A percentile compares a stretch with the other conserved stretches of the same genome.
Conservation (phyloP, 495 filamentous ascomycete species). For the Clohesyomyces aquaticus region DNA sequence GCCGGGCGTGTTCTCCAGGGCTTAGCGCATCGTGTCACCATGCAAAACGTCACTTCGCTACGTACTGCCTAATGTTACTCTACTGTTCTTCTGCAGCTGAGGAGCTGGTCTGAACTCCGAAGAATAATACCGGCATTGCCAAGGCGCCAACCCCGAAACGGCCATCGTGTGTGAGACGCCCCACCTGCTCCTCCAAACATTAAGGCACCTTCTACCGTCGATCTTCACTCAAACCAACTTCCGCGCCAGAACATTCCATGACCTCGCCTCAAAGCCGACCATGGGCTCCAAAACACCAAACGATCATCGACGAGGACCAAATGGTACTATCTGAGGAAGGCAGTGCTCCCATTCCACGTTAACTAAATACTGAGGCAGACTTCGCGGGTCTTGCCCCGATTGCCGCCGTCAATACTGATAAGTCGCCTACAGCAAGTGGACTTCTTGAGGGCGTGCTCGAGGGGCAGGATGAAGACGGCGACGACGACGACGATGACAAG, state of each 20-base stretch:
- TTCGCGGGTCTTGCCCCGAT: conserved; percentile 30
- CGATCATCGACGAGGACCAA: conserved; percentile 37
- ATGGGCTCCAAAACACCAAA: conserved; percentile 45
- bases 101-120: too few species aligned
- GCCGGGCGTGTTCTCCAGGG: too few species aligned
- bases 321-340: conserved; percentile 30
- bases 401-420: conserved; percentile 40
- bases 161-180: too few species aligned
- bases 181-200: too few species aligned
- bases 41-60: too few species aligned
- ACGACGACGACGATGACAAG: conserved; percentile 41
- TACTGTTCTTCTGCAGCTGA: too few species aligned
- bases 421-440: conserved; percentile 38
- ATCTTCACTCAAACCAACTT: too few species aligned
- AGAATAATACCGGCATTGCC: too few species aligned
- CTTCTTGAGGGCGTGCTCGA: conserved; percentile 39
- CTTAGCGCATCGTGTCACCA: too few species aligned
- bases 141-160: too few species aligned
- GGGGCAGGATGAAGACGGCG: conserved; percentile 43
- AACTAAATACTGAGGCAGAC: conserved; percentile 38
- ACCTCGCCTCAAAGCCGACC: conserved; percentile 19
- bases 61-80: too few species aligned
- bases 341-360: conserved; percentile 26
- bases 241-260: conserved; percentile 23
- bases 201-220: too few species aligned